Base-by-base conservation (phyloP, 495 filamentous ascomycete species). In the Penicillium longicatenatum region DNA sequence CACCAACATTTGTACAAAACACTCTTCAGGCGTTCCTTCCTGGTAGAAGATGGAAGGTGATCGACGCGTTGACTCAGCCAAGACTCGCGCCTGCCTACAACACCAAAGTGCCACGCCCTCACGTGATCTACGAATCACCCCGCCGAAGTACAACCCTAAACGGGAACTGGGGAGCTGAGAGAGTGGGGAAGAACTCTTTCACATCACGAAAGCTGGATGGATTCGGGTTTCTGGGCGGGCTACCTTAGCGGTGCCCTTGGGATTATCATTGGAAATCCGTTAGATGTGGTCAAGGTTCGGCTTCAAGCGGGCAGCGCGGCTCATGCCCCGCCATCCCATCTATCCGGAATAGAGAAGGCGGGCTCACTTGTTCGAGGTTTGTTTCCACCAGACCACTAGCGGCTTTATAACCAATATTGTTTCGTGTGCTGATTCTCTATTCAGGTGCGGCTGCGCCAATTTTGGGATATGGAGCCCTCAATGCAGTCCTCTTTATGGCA, bases 261-360 rank as follows among this genome's bases (percentile, higher is more conserved):
- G 43, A 96, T 97, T 61, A 75, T 94, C 35, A 86, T 96, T 53
- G 92, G 92, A 57, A 95, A 94, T 60, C 92, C 92, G 3, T 76
- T 97, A 0, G 92, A 96, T 64, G 76, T 96, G 2, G 77, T 94
- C 63, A 97, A 97, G 76, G 89, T 92, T 43, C 85, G 83, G 30
- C 75, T 92, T 5, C 92, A 97, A 79, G 87, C 90, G 45, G 78
- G 79, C 33, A 60, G 66, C 16, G 54, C 63, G 56, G 51, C 55
- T 31, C 54, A 52, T 64, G 54, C 58, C 57, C 58, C 68, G 26
- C 44, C 57, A 53, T 60, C 60, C 54, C 59, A 64, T 48, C 35
- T 67, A 47, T 70, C 58, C 54, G 73, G 76, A 20, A 75, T 82
- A 35, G 79, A 83, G 49, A 70, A 57, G 42, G 64, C 70, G 20